Evolutionary conservation across 148 eudicot species (phyloP), one percentile per base, ranked within the genome.

Genomic region (Dianthus caryophyllus): DNA sequence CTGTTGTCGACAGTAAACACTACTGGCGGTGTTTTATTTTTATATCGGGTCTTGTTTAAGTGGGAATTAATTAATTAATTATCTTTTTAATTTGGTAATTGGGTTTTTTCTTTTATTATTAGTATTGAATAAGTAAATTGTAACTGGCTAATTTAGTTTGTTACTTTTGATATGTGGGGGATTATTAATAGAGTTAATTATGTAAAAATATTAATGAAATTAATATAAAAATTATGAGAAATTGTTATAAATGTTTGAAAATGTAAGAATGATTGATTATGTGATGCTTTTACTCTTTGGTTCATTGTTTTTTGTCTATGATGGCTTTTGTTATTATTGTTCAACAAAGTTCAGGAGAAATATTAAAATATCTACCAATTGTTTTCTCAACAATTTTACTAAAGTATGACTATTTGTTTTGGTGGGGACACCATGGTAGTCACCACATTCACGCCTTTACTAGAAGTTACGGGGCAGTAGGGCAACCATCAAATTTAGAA

Each of bases 61-160:
- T n/a, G 18, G 64, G 64, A 31, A 15, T 59, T 59, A n/a, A 18
- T 59, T 59, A n/a, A 18, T 36, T 30, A 50, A 50, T 41, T 41
- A 11, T 53, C 27, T 53, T 53, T 30, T 53, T 53, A 22, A 53
- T 53, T 53, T 50, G 54, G 54, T 41, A 6, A 41, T 41, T 41
- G 44, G 54, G 54, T 50, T 50, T 50, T 50, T 18, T 20, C 9
- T 50, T 3, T 5, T n/a, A 5, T 50, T 8, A 53, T 7, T 33
- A 33, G 38, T 33, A 2, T 33, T 31, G 64, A 59, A 59, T 60
- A 60, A 60, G 44, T 41, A 41, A 5, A n/a, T n/a, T 52, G 43
- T 31, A 59, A 38, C 39, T 57, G 29, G 9, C 26, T 24, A 9
- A 3, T n/a, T n/a, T n/a, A n/a, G n/a, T n/a, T n/a, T n/a, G n/a